A percentile compares a stretch with the other conserved stretches of the same genome.
phyloP scores from a whole-genome alignment of 768 basidiomycete species.

The Serendipita indica region DNA sequence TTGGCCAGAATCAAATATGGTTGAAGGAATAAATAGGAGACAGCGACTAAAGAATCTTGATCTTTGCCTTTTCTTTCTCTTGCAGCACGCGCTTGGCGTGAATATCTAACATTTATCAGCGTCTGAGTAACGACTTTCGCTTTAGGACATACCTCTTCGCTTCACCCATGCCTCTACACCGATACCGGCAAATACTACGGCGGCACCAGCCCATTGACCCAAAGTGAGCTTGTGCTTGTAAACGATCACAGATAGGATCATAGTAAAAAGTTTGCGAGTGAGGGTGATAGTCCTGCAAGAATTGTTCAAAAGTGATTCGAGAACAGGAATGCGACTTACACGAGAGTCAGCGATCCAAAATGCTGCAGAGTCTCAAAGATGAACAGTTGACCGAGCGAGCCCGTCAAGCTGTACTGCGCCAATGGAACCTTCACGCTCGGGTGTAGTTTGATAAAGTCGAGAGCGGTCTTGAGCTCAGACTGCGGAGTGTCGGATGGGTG shows the following conservation, averaged over 20 bases:
- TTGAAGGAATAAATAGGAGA: not conserved
- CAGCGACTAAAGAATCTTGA: conserved; percentile 50
- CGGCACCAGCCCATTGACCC: conserved; percentile 91
- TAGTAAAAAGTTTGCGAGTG: conserved; percentile 93
- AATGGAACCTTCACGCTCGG: conserved; percentile 62
- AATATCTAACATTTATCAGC: conserved; percentile 36
- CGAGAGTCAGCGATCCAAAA: conserved; percentile 78
- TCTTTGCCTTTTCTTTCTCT: conserved; percentile 71
- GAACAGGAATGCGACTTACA: conserved; percentile 35
- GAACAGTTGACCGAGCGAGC: conserved; percentile 90
- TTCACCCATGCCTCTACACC: conserved; percentile 88
- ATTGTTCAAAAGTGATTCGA: not conserved
- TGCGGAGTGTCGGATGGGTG: conserved; percentile 47
- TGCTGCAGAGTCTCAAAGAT: conserved; percentile 92
- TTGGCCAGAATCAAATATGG: not conserved
- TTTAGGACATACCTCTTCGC: conserved; percentile 46
- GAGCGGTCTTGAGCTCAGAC: conserved; percentile 50
- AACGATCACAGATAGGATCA: conserved; percentile 85
- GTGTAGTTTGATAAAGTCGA: conserved; percentile 63
- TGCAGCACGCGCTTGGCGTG: conserved; percentile 65
- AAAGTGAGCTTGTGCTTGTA: conserved; percentile 72
- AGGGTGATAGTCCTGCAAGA: conserved; percentile 72
- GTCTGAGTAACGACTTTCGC: not conserved
- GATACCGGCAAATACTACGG: conserved; percentile 87
- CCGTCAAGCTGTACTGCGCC: conserved; percentile 72